Base-by-base conservation (phyloP, 768 basidiomycete genomes). In the Hypholoma fasciculare region DNA sequence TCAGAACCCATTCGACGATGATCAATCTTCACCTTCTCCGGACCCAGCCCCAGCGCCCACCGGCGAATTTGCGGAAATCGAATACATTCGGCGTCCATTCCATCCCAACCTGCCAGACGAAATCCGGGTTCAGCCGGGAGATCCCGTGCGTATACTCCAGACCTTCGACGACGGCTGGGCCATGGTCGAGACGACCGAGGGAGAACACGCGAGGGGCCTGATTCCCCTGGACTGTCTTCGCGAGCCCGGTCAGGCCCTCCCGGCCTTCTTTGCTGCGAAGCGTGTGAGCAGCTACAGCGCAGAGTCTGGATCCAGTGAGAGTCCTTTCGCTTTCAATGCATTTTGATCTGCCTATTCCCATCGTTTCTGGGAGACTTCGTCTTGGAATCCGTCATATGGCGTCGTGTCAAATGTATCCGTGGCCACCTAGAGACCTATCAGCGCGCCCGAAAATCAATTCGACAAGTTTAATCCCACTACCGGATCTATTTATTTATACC, bases 91-190 rank as follows among this genome's bases (percentile, higher is more conserved):
- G 49, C 77, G 87, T 13, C 82, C 85, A 4, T 91, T 87, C 69
- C 59, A 70, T 39, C 82, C 84, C 17, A 79, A 81, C 0, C 72
- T 84, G 19, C 69, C 74, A 3, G 89, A 91, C 62, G 89, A 92
- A 67, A 65, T 92, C 3, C 59, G 67, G 0, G 86, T 89, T 1
- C 39, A 20, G 0, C 71, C 74, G 0, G 82, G 80, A 0, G 87
- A 90, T 49, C 62, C 64, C 4, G 82, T 90, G 11, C 80, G 71
- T 64, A 70, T 90, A 30, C 5, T 86, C 11, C 71, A 74, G 49
- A 63, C 81, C 20, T 91, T 84, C 65, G 84, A 88, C 57, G 89
- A 90, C 62, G 89, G 88, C 0, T 91, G 89, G 89, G 82, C 82
- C 6, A 69, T 82, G 60, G 82, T 87, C 38, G 65, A 62, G 57